phyloP scores from a whole-genome alignment of 768 basidiomycete genomes.

The Mycena pura region DNA sequence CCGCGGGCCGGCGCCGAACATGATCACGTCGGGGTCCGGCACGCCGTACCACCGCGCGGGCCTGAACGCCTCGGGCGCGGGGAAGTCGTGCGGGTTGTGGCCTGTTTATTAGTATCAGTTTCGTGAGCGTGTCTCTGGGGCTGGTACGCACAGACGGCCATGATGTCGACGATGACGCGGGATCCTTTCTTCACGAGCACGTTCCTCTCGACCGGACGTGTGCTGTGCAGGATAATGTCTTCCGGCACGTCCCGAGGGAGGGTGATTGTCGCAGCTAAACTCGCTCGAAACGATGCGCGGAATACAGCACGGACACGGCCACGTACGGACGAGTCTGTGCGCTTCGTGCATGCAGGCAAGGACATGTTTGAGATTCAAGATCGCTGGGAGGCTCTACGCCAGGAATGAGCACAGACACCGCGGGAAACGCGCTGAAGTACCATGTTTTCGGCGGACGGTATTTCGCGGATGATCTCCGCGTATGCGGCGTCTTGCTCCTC shows the following conservation, averaged over 20 bases:
- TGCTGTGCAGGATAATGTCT: conserved; percentile 1
- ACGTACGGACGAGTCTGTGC: conserved; percentile 14
- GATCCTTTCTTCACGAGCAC: not conserved
- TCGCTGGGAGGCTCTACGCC: not conserved
- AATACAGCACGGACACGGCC: not conserved
- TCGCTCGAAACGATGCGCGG: not conserved
- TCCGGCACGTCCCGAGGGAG: conserved; percentile 7
- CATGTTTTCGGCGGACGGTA: conserved; percentile 2
- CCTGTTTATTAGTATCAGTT: conserved; percentile 3
- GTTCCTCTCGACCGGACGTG: not conserved
- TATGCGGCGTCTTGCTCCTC: conserved; percentile 39
- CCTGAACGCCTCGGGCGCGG: conserved; percentile 24
- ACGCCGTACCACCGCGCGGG: conserved; percentile 29
- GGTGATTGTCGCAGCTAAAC: conserved; percentile 5
- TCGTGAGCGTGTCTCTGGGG: not conserved
- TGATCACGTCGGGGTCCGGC: conserved; percentile 15
- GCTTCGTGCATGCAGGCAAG: conserved; percentile 21
- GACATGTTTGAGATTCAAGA: not conserved
- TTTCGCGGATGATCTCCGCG: conserved; percentile 28
- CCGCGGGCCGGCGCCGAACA: conserved; percentile 38
- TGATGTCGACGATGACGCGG: conserved; percentile 24
- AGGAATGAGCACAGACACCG: not conserved
- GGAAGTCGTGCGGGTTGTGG: conserved; percentile 26
- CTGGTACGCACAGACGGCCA: conserved; percentile 25
- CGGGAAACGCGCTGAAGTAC: not conserved